These are phyloP conservation scores for Rhizopus stolonifer DNA, from an alignment of 371 early-diverging fungal genomes.

Conservation along the genomic window DNA sequence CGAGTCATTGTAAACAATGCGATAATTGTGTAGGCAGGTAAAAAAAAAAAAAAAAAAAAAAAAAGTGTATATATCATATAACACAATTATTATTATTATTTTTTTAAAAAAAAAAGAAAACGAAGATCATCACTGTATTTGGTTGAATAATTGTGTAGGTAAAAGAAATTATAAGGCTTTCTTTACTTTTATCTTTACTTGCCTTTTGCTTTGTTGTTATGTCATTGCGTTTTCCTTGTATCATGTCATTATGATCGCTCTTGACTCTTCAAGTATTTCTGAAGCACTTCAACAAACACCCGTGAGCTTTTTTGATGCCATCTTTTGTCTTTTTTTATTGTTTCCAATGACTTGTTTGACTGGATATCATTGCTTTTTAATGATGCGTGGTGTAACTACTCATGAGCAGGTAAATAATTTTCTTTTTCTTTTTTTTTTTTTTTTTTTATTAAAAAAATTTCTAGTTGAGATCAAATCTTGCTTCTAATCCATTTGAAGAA, in stretches of 20 bases:
- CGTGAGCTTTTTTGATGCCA: conserved; percentile 58
- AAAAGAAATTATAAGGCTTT: conserved; percentile 88
- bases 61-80: too few relatives aligned
- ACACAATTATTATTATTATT: neutral
- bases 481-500: conserved; percentile 24
- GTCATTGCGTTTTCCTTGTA: conserved; percentile 59
- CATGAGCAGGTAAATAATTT: conserved; percentile 73
- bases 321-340: conserved; percentile 65
- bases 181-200: conserved; percentile 68
- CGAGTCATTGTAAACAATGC: conserved; percentile 88
- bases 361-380: conserved; percentile 74
- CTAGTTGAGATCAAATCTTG: conserved; percentile 43
- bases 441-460: neutral
- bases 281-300: conserved; percentile 26
- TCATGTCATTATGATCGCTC: conserved; percentile 39
- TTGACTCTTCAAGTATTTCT: neutral
- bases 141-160: conserved; percentile 94
- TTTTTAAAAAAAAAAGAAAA: too few relatives aligned
- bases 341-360: conserved; percentile 70
- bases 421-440: neutral
- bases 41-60: neutral
- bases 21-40: conserved; percentile 85
- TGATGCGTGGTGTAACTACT: conserved; percentile 75
- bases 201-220: conserved; percentile 56
- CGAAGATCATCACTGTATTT: conserved; percentile 93